These are phyloP conservation scores for Psilocybe cubensis DNA, from an alignment of 768 basidiomycete genomes.

Conservation along the genomic window DNA sequence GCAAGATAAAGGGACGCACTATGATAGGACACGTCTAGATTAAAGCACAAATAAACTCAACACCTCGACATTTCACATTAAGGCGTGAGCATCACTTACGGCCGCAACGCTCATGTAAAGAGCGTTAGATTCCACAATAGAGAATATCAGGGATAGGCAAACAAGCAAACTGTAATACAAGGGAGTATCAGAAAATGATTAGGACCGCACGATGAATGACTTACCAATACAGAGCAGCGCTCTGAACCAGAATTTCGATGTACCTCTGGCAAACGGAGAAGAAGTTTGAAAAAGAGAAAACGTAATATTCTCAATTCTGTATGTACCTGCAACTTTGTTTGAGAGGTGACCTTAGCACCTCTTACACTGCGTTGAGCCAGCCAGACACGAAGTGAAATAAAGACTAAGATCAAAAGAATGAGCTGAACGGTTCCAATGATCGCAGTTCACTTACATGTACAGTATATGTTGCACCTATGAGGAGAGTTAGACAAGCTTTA, in stretches of 20 bases:
- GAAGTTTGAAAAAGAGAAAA: background rate
- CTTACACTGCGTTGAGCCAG: background rate
- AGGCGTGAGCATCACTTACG: background rate
- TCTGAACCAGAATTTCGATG: conserved; percentile 1
- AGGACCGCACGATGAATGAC: background rate
- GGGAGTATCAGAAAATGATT: background rate
- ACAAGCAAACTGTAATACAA: background rate
- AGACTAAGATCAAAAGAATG: background rate
- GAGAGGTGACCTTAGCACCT: background rate
- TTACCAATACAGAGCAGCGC: conserved; percentile 3
- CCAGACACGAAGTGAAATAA: background rate
- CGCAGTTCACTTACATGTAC: background rate
- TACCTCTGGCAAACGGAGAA: conserved; percentile 2
- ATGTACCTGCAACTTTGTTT: background rate
- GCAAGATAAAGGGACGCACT: background rate
- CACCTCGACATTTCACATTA: background rate
- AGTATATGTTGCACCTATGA: conserved; percentile 1
- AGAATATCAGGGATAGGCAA: background rate
- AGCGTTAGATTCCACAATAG: background rate
- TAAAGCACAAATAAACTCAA: background rate
- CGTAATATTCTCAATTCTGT: background rate
- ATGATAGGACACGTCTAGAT: background rate
- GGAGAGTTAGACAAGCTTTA: background rate
- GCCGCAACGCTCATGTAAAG: conserved; percentile 2
- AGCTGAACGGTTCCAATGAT: too few species aligned